A percentile compares a stretch with the other conserved stretches of the same genome.
These are phyloP conservation scores for Colletotrichum euphorbiae DNA, from an alignment of 2,329 filamentous ascomycete genomes.

Conservation along the genomic window DNA sequence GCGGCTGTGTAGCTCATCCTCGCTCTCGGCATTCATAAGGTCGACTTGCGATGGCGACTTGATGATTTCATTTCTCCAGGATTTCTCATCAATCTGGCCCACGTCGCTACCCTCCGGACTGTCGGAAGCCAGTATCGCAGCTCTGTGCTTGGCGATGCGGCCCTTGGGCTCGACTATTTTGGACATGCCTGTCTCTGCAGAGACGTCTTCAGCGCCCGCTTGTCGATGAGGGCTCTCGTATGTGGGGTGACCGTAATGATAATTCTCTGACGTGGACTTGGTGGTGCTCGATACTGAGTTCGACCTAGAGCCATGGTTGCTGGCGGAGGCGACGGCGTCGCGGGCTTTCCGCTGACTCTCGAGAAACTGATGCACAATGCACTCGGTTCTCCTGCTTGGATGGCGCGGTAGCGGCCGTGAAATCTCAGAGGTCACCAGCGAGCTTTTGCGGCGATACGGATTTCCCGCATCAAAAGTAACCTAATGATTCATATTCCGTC, in stretches of 20 bases:
- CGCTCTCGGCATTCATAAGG: slow-evolving; percentile 47
- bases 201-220: slow-evolving; percentile 42
- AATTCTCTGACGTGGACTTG: slow-evolving; percentile 26
- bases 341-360: slow-evolving; percentile 63
- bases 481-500: slow-evolving; percentile 47
- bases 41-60: slow-evolving; percentile 57
- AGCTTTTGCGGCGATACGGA: slow-evolving; percentile 74
- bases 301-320: slow-evolving; percentile 43
- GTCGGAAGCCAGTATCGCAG: slow-evolving; percentile 66
- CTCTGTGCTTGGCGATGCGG: slow-evolving; percentile 70
- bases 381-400: slow-evolving; percentile 62
- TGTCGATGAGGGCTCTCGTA: slow-evolving; percentile 41
- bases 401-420: slow-evolving; percentile 50
- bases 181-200: slow-evolving; percentile 45
- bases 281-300: slow-evolving; percentile 31
- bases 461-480: slow-evolving; percentile 73
- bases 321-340: slow-evolving; percentile 41
- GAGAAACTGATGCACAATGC: slow-evolving; percentile 74
- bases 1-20: slow-evolving; percentile 65
- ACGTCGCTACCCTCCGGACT: slow-evolving; percentile 55
- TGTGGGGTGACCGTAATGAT: slow-evolving; percentile 47
- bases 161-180: slow-evolving; percentile 52
- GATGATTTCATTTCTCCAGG: slow-evolving; percentile 63
- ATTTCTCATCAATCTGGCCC: slow-evolving; percentile 68
- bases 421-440: slow-evolving; percentile 66